phyloP scores from a whole-genome alignment of 208 protist genomes.

The Acanthamoeba royreba region DNA sequence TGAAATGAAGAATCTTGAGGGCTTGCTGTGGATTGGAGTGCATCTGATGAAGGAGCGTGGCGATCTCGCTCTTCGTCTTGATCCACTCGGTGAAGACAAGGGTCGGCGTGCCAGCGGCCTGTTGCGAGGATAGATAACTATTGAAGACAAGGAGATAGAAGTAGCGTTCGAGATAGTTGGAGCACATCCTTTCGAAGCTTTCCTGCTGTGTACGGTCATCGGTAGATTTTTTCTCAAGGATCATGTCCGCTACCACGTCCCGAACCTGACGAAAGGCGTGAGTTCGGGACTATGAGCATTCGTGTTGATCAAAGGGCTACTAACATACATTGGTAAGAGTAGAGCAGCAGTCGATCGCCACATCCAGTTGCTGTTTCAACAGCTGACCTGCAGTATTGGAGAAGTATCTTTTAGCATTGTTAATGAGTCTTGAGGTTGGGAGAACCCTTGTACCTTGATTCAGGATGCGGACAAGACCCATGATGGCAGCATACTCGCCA shows the following conservation, averaged over 20 bases:
- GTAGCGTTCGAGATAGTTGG: slow-evolving; percentile 60
- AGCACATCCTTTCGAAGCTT: not conserved
- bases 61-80: slow-evolving; percentile 34
- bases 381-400: not conserved
- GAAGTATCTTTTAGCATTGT: not conserved
- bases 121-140: slow-evolving; percentile 15
- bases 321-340: not conserved
- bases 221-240: not conserved
- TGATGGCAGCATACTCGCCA: slow-evolving; percentile 21
- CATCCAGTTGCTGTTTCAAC: not conserved
- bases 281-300: not conserved
- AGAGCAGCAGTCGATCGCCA: not conserved
- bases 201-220: not conserved
- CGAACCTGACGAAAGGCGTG: not conserved
- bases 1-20: not conserved
- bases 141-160: slow-evolving; percentile 57
- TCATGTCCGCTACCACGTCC: not conserved
- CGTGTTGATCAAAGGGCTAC: not conserved
- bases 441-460: not conserved
- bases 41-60: slow-evolving; percentile 45
- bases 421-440: not conserved
- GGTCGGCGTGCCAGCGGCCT: not conserved
- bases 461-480: slow-evolving; percentile 2
- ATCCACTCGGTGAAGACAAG: slow-evolving; percentile 32
- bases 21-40: not conserved